Evolutionary conservation across 2,329 filamentous ascomycete species (phyloP).

Genomic region (Fusarium circinatum): DNA sequence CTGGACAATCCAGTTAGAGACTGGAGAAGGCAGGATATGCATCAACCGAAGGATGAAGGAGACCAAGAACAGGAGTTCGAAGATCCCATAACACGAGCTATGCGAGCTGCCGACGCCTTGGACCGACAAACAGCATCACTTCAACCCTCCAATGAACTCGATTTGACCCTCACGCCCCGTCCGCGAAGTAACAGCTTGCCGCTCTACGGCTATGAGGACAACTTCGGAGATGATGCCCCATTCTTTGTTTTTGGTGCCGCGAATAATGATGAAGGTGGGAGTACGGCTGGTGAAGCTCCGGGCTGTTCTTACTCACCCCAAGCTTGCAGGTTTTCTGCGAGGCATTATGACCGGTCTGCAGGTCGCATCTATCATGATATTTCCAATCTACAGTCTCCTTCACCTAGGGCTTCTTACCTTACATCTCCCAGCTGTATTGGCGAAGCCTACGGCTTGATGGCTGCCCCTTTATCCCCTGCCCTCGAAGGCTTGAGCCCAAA

Average conservation of each 20-base stretch:
- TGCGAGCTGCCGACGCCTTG: constrained; percentile 68
- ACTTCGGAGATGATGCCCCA: constrained; percentile 56
- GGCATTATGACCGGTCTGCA: constrained; percentile 43
- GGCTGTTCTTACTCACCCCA: constrained; percentile 28
- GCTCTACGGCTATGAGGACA: constrained; percentile 56
- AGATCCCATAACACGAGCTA: constrained; percentile 64
- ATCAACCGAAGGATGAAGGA: constrained; percentile 31
- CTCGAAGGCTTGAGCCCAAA: constrained; percentile 45
- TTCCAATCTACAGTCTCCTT: constrained; percentile 35
- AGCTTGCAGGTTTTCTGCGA: constrained; percentile 45
- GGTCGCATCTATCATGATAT: constrained; percentile 38
- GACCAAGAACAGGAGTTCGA: constrained; percentile 42
- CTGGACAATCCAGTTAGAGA: constrained; percentile 42
- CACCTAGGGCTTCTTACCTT: constrained; percentile 24
- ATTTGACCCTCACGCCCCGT: constrained; percentile 53
- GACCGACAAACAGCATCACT: constrained; percentile 65
- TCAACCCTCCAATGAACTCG: constrained; percentile 61
- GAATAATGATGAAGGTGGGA: constrained; percentile 39
- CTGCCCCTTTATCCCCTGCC: constrained; percentile 29
- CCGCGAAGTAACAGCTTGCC: constrained; percentile 63
- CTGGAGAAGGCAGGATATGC: constrained; percentile 34
- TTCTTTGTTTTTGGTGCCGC: constrained; percentile 60
- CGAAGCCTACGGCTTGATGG: constrained; percentile 45
- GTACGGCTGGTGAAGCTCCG: constrained; percentile 19
- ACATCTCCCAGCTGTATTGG: constrained; percentile 49